Evolutionary conservation across 176 grass and related monocot genomes (phyloP), one percentile per base, ranked within the genome.

Genomic region (Panicum miliaceum): DNA sequence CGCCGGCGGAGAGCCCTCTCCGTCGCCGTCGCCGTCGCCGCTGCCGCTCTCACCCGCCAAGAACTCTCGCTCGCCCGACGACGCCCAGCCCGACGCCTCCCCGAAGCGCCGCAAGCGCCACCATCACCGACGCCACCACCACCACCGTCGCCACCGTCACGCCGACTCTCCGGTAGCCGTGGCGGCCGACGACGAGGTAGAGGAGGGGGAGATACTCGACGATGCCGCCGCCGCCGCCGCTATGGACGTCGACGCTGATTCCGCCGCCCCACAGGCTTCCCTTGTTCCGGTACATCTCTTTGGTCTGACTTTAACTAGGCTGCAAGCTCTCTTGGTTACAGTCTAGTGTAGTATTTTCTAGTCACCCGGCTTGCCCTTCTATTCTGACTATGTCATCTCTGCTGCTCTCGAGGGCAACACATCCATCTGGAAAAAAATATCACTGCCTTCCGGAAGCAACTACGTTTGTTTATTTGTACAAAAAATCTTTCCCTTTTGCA

Each of bases 201-300:
- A 99, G 71, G 96, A 99, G 77, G 96, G 96, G 35, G 96, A 99
- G 86, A 99, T 99, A 73, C 86, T 96, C 5, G 95, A 97, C 26
- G 83, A 87, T 2, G 92, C 29, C 3, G 47, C 3, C 53, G 45
- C 22, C 20, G 43, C 76, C 26, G 76, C 76, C 27, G 25, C 36
- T 29, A 76, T 90, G 79, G 88, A 83, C n/a, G 47, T 84, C 19
- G 66, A 86, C 83, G 61, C 85, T 19, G 84, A 70, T 77, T 65
- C 47, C 26, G 67, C 74, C 50, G 70, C 60, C 27, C 53, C 37
- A 32, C 43, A 69, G 62, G 18, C 82, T 56, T 16, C 61, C 62
- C 77, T 66, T n/a, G 80, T 65, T 82, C 90, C 11, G 92, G 95
- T 98, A 81, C 70, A 85, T 81, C 88, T 85, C 83, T n/a, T 57